These are phyloP conservation scores for Talaromyces sp. DNA, from an alignment of 2,329 filamentous ascomycete genomes.

Conservation along the genomic window DNA sequence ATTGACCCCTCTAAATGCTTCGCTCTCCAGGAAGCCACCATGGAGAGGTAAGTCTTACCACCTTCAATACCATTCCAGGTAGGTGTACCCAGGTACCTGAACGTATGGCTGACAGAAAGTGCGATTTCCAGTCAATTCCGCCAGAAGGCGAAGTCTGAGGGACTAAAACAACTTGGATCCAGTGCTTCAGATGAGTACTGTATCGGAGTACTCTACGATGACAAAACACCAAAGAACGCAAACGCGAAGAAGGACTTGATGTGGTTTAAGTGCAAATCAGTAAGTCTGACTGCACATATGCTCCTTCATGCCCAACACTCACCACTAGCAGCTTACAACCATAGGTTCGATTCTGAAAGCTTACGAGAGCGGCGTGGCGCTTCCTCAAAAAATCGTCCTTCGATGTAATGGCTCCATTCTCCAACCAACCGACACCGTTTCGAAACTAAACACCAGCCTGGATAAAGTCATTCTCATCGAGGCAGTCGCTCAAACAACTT, in stretches of 20 bases:
- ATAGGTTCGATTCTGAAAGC: background rate
- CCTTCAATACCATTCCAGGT: background rate
- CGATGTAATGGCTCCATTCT: background rate
- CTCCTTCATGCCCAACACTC: background rate
- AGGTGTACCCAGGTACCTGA: no score
- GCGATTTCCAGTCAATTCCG: background rate
- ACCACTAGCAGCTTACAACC: background rate
- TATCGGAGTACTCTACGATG: slow-evolving; percentile 11
- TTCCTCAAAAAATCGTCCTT: background rate
- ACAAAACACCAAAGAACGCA: background rate
- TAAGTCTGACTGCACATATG: background rate
- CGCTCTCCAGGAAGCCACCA: background rate
- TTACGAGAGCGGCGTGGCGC: background rate
- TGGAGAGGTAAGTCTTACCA: slow-evolving; percentile 3
- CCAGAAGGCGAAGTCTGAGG: background rate
- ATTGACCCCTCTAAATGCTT: background rate
- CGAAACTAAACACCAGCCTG: background rate
- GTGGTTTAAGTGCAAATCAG: background rate
- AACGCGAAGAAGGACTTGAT: background rate
- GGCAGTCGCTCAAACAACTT: background rate
- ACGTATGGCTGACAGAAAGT: background rate
- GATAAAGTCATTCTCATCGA: slow-evolving; percentile 5
- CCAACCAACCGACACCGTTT: background rate
- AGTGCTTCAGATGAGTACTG: background rate
- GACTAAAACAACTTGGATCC: background rate